Conservation (phyloP, 805 yeast genomes). For the Lachancea nothofagi region DNA sequence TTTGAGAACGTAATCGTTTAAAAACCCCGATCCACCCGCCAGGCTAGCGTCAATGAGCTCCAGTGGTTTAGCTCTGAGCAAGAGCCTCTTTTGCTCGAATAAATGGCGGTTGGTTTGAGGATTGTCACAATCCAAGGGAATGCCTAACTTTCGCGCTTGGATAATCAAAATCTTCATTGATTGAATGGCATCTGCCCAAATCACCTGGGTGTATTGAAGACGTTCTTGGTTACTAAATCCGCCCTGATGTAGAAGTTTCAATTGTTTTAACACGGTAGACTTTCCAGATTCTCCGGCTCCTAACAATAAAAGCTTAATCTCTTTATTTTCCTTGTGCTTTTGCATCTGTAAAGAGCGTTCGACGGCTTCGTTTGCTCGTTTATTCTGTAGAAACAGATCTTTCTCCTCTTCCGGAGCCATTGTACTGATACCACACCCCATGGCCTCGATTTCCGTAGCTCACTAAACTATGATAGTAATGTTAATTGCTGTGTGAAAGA, state of each 20-base stretch:
- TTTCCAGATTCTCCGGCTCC: conserved; percentile 97
- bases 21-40: conserved; percentile 61
- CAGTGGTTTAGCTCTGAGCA: conserved; percentile 53
- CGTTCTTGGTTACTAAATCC: conserved; percentile 81
- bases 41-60: conserved; percentile 57
- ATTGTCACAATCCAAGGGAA: conserved; percentile 60
- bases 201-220: conserved; percentile 72
- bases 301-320: conserved; percentile 65
- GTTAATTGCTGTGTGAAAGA: too few relatives aligned
- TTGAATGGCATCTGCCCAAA: conserved; percentile 89
- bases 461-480: too few relatives aligned
- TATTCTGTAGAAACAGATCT: conserved; percentile 51
- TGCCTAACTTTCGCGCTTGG: conserved; percentile 65
- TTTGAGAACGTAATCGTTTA: conserved; percentile 58
- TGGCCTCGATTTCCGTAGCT: conserved; percentile 19
- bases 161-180: conserved; percentile 72
- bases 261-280: conserved; percentile 85
- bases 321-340: conserved; percentile 50
- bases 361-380: conserved; percentile 54
- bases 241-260: conserved; percentile 77
- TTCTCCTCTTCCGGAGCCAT: conserved; percentile 33
- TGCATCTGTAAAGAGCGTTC: conserved; percentile 54
- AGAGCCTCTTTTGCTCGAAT: conserved; percentile 41
- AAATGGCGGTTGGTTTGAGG: conserved; percentile 40
- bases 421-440: conserved; percentile 71